A percentile compares a stretch with the other conserved stretches of the same genome.
These are phyloP conservation scores for Xylaria sp. DNA, from an alignment of 2,329 filamentous ascomycete genomes.

Conservation along the genomic window DNA sequence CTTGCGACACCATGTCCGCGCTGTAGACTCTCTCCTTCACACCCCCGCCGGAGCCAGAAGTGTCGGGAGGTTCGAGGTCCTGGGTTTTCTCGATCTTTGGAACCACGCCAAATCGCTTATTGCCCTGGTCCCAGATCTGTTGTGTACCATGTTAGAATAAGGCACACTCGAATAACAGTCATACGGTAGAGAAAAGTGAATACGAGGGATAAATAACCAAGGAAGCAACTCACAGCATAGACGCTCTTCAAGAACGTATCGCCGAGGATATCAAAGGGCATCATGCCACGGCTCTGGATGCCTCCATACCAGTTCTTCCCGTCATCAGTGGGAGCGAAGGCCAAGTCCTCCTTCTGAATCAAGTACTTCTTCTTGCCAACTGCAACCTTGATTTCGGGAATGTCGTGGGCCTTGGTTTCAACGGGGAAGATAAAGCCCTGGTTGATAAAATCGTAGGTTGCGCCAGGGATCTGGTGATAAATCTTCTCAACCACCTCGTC, in stretches of 20 bases:
- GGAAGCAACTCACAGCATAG: constrained; percentile 56
- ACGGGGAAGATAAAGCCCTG: constrained; percentile 69
- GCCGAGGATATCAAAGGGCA: constrained; percentile 65
- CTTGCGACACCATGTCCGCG: constrained; percentile 20
- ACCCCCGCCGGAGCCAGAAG: constrained; percentile 15
- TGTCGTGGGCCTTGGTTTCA: constrained; percentile 49
- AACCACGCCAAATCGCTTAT: constrained; percentile 61
- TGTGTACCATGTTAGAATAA: constrained; percentile 11
- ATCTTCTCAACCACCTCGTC: constrained; percentile 64
- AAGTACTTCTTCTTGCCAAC: constrained; percentile 63
- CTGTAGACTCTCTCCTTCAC: constrained; percentile 28
- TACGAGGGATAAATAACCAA: not conserved
- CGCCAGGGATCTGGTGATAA: constrained; percentile 65
- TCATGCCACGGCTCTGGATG: constrained; percentile 63
- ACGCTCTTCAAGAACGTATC: constrained; percentile 66
- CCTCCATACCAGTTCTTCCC: constrained; percentile 60
- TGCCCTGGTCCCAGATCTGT: constrained; percentile 65
- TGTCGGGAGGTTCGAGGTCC: constrained; percentile 33
- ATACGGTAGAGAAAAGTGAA: not conserved
- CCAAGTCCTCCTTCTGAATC: constrained; percentile 65
- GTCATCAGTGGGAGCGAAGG: constrained; percentile 58
- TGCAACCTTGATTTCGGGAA: constrained; percentile 65
- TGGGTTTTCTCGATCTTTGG: constrained; percentile 52
- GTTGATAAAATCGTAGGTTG: constrained; percentile 55
- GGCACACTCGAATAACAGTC: not conserved